A percentile compares a stretch with the other conserved stretches of the same genome.
Conservation (phyloP, 352 stramenopile genomes). For the Pythium rishiriense region DNA sequence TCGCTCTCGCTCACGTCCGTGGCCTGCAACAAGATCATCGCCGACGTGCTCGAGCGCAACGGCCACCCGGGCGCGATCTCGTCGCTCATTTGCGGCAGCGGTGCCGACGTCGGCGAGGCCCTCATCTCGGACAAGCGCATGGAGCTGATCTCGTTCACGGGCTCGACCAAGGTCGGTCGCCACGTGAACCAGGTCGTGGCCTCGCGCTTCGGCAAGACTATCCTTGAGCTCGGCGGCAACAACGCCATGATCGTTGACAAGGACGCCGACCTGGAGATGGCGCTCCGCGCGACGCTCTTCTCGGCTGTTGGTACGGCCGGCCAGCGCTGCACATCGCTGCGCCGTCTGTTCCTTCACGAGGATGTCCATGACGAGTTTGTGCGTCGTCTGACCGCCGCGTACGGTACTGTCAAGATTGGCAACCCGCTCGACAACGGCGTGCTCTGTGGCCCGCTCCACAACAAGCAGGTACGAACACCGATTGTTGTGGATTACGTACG, state of each 20-base stretch:
- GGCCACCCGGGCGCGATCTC: slow-evolving; percentile 82
- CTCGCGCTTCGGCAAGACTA: slow-evolving; percentile 89
- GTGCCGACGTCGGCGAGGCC: slow-evolving; percentile 81
- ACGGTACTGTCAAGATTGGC: slow-evolving; percentile 89
- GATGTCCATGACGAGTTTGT: slow-evolving; percentile 91
- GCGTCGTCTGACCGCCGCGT: slow-evolving; percentile 76
- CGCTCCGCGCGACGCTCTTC: slow-evolving; percentile 88
- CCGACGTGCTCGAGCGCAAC: slow-evolving; percentile 86
- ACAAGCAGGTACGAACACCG: slow-evolving; percentile 35
- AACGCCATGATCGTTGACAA: slow-evolving; percentile 94
- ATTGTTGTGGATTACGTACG: background rate
- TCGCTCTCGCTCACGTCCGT: slow-evolving; percentile 89
- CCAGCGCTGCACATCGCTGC: slow-evolving; percentile 92
- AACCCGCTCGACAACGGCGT: slow-evolving; percentile 84
- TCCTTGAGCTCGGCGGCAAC: slow-evolving; percentile 92
- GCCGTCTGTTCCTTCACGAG: slow-evolving; percentile 90
- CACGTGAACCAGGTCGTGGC: slow-evolving; percentile 88
- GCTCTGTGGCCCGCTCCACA: slow-evolving; percentile 83
- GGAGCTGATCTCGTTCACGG: slow-evolving; percentile 91
- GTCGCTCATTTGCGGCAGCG: slow-evolving; percentile 53
- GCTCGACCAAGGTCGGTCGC: slow-evolving; percentile 85
- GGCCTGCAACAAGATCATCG: slow-evolving; percentile 90
- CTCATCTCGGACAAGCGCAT: slow-evolving; percentile 86
- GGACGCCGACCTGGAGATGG: slow-evolving; percentile 90
- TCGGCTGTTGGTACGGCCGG: slow-evolving; percentile 91